A percentile compares a stretch with the other conserved stretches of the same genome.
Conservation (phyloP, 805 yeast genomes). For the Ogataea wickerhamii region DNA sequence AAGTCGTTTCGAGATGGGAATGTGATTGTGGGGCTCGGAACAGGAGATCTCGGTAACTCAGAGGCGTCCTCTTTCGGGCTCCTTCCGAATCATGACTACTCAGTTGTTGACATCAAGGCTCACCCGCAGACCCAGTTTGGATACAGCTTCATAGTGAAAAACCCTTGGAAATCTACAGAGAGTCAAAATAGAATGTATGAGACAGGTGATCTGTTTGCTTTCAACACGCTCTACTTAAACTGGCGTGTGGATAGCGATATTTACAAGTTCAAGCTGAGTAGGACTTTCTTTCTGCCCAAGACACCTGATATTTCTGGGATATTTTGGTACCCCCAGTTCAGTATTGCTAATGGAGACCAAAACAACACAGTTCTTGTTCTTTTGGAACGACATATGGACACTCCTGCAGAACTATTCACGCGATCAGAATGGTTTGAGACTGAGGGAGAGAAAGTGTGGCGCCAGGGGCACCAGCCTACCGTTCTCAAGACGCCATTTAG, state of each 20-base stretch:
- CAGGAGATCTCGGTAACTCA: slow-evolving; percentile 43
- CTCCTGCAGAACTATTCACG: slow-evolving; percentile 7
- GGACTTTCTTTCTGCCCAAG: slow-evolving; percentile 28
- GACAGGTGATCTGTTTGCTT: slow-evolving; percentile 36
- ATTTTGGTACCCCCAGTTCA: slow-evolving; percentile 34
- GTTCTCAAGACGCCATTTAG: slow-evolving; percentile 20
- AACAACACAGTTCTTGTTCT: slow-evolving; percentile 42
- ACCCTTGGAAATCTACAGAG: slow-evolving; percentile 40
- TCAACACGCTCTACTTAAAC: slow-evolving; percentile 56
- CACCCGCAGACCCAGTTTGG: slow-evolving; percentile 15
- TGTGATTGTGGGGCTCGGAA: slow-evolving; percentile 63
- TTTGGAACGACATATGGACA: slow-evolving; percentile 45
- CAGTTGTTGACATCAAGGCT: slow-evolving; percentile 41
- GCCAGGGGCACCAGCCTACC: slow-evolving; percentile 5
- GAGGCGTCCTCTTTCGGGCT: slow-evolving; percentile 37
- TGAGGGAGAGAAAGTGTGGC: slow-evolving; percentile 30
- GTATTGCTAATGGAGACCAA: slow-evolving; percentile 33
- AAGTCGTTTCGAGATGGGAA: slow-evolving; percentile 31
- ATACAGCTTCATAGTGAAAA: slow-evolving; percentile 33
- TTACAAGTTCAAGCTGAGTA: not conserved
- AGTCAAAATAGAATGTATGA: slow-evolving; percentile 22
- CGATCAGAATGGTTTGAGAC: slow-evolving; percentile 27
- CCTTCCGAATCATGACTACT: slow-evolving; percentile 67
- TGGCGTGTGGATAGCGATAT: slow-evolving; percentile 43
- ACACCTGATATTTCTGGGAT: slow-evolving; percentile 29